Evolutionary conservation across 768 basidiomycete genomes (phyloP), one percentile per base, ranked within the genome.

Genomic region (Suillus weaverae): DNA sequence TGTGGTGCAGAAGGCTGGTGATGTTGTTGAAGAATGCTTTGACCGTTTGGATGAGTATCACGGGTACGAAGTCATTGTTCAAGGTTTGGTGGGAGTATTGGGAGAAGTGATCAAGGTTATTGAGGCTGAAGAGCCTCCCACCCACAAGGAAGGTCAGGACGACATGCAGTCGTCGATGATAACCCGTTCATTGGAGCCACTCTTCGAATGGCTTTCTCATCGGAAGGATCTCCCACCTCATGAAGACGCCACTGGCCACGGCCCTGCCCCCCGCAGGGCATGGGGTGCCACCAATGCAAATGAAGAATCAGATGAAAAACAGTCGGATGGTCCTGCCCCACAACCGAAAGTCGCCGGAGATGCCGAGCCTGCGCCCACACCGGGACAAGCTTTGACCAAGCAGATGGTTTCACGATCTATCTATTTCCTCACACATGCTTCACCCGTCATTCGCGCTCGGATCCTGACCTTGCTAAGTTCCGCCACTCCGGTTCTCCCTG

Each of bases 1-100:
- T 62, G 88, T 99, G 38, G 93, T 99, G 0, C 88, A 92, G 54
- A 88, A 89, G 69, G 95, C 97, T 9, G 89, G 90, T 16, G 97
- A 98, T 74, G 89, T 99, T 11, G 95, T 99, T 11, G 97, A 97
- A 75, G 96, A 97, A 75, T 96, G 97, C 66, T 99, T 99, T 69
- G 97, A 98, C 76, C 88, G 95, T 35, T 81, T 99, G 22, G 97
- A 99, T 71, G 95, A 97, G 68, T 99, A 87, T 73, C 97, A 99
- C 74, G 97, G 95, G 16, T 98, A 99, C 76, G 87, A 88, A 26
- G 73, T 89, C 33, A 78, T 99, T 26, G 92, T 96, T 2, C 92
- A 95, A 67, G 92, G 94, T 0, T 81, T 99, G 4, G 81, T 98
- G 32, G 92, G 92, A 54, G 96, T 97, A 9, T 77, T 99, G 53